Base-by-base conservation (phyloP, 805 yeast genomes). In the Starmera pachycereana region DNA sequence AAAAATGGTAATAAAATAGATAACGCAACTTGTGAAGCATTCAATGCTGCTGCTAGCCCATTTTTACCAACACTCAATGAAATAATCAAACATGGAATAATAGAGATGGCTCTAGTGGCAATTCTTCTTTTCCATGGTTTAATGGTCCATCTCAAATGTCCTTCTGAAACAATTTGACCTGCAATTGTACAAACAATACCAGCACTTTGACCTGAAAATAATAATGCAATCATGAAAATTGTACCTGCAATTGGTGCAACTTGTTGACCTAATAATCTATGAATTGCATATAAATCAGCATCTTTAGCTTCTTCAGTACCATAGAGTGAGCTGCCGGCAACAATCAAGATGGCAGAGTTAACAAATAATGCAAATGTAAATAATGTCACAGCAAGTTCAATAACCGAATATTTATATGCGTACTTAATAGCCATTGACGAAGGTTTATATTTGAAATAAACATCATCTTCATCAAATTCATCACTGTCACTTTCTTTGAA, bases 131-230 rank as follows among this genome's bases (percentile, higher is more conserved):
- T 52, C 84, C 95, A 81, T 4, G 96, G 96, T 44, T 68, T 71
- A 33, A 85, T 48, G 2, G 72, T 76, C 96, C 96, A 88, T 39
- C 78, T 72, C 32, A 89, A 65, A 53, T 85, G 90, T 1, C 97
- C 97, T 57, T 89, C 97, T 49, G 87, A 75, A 3, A 89, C 96
- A 50, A 89, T 78, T 60, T 89, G 97, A 13, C 96, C 95, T 8
- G 96, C 88, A 45, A 88, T 67, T 0, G 97, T 88, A 57, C 95
- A 87, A n/a, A 88, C 95, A 29, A 90, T 84, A 31, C 96, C 97
- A 2, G 96, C 96, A 57, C 89, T 78, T 53, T 88, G 88, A 11
- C 97, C 97, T 2, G 85, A 76, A 43, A 84, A 74, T 32, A 89
- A 64, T 50, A 89, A 66, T 0, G 96, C 96, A 39, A 86, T 57